Conservation (phyloP, 2,329 filamentous ascomycete species). For the Colletotrichum brevisporum region DNA sequence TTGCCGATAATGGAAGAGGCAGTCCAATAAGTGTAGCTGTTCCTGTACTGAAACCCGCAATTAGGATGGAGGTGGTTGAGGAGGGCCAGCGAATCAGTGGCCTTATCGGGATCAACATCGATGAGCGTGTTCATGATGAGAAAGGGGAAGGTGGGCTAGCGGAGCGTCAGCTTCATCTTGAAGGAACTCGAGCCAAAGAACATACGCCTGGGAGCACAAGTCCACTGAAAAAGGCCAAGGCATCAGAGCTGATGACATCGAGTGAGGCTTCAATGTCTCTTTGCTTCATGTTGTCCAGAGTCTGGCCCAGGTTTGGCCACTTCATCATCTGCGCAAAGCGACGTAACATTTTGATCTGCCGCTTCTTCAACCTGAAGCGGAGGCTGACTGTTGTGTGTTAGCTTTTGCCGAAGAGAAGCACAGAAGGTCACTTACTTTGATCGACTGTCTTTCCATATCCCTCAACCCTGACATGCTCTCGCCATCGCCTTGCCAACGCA, state of each 20-base stretch:
- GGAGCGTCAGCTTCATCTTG: conserved; percentile 14
- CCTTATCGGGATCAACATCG: conserved; percentile 79
- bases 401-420: background rate
- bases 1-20: conserved; percentile 80
- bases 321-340: conserved; percentile 80
- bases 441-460: conserved; percentile 68
- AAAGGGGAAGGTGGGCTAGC: conserved; percentile 75
- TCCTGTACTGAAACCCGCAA: conserved; percentile 82
- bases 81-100: conserved; percentile 74
- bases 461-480: conserved; percentile 77
- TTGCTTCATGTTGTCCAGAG: conserved; percentile 73
- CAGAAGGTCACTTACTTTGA: conserved; percentile 57
- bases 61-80: conserved; percentile 78
- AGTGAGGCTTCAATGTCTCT: conserved; percentile 71
- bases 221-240: conserved; percentile 84
- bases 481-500: conserved; percentile 81
- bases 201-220: conserved; percentile 79
- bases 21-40: conserved; percentile 83
- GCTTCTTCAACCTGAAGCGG: conserved; percentile 74
- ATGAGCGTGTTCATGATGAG: conserved; percentile 84
- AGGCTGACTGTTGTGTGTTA: conserved; percentile 65
- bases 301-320: conserved; percentile 80
- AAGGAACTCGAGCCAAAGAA: conserved; percentile 14
- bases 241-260: conserved; percentile 75
- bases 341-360: conserved; percentile 77